Evolutionary conservation across 768 basidiomycete genomes (phyloP).

Genomic region (Termitomyces eurrhizus): DNA sequence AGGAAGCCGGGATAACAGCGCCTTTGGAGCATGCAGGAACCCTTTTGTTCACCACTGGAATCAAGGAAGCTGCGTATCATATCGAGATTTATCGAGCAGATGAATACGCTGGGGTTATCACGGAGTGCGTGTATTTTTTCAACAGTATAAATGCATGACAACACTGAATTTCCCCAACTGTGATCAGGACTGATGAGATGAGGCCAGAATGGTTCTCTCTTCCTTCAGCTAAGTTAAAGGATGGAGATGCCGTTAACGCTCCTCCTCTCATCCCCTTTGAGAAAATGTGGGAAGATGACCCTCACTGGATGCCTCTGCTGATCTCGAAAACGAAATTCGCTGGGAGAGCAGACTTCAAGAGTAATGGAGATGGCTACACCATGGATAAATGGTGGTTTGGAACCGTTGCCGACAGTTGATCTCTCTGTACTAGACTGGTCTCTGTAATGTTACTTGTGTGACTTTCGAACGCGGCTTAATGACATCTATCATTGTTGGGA

Average conservation of each 20-base stretch:
- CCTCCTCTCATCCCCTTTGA: conserved; percentile 21
- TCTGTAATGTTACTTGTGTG: background rate
- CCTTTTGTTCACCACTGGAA: conserved; percentile 58
- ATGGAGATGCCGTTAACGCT: conserved; percentile 8
- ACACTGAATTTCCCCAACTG: background rate
- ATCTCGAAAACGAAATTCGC: conserved; percentile 34
- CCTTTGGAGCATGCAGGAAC: conserved; percentile 59
- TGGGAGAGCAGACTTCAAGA: conserved; percentile 42
- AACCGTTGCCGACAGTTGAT: conserved; percentile 4
- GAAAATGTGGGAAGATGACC: conserved; percentile 39
- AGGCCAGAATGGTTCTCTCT: conserved; percentile 73
- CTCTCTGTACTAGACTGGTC: background rate
- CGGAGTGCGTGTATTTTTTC: conserved; percentile 51
- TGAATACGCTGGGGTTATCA: conserved; percentile 53
- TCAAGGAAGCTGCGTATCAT: conserved; percentile 56
- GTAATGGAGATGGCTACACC: conserved; percentile 25
- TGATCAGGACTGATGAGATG: conserved; percentile 86
- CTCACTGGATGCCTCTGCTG: conserved; percentile 66
- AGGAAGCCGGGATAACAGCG: conserved; percentile 77
- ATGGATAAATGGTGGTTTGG: conserved; percentile 47
- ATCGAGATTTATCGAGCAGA: conserved; percentile 71
- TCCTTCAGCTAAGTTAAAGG: conserved; percentile 7
- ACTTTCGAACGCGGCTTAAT: background rate
- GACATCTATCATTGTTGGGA: background rate
- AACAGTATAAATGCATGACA: background rate